Evolutionary conservation across 1,284 basidiomycete species (phyloP), one percentile per base, ranked within the genome.

Genomic region (Ustilago lituana): DNA sequence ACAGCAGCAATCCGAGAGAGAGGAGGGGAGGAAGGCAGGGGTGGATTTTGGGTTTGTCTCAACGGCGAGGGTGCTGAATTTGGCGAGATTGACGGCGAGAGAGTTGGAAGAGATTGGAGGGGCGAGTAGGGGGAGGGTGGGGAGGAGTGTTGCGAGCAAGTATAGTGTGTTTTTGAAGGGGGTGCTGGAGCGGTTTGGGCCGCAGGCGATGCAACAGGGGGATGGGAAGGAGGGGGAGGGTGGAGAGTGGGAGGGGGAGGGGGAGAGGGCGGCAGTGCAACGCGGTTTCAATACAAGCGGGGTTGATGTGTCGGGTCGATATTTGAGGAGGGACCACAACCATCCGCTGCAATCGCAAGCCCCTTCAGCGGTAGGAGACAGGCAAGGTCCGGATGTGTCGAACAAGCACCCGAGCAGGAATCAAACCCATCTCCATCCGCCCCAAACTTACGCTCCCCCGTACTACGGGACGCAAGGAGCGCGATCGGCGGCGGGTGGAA

Each of bases 21-120:
- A 26, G 2, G 26, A 14, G 0, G 33, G 33, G n/a, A 24, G n/a
- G 17, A 39, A 15, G 17, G 35, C 23, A 23, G 41, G 38, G 10
- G 57, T 66, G 15, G 48, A 66, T 47, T 56, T 66, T 22, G 63
- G 57, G 0, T 66, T 66, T 22, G 63, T 66, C 2, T 23, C 19
- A 7, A 27, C 19, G 3, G 26, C 7, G 6, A 19, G 57, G 2
- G 56, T 66, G 9, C 19, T 66, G 3, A 55, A 32, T 20, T 20
- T 66, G 26, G 63, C 63, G 0, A 32, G 31, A 19, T 4, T 38
- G 32, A 60, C 57, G 3, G 52, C 47, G 27, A 17, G 17, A 2
- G 48, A 58, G 32, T 43, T 69, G 38, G 55, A 55, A 2, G 35
- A 31, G 24, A 48, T 64, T 17, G 60, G 60, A 4, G 36, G 4